Base-by-base conservation (phyloP, 305 asterid genomes). In the Fraxinus velutina region DNA sequence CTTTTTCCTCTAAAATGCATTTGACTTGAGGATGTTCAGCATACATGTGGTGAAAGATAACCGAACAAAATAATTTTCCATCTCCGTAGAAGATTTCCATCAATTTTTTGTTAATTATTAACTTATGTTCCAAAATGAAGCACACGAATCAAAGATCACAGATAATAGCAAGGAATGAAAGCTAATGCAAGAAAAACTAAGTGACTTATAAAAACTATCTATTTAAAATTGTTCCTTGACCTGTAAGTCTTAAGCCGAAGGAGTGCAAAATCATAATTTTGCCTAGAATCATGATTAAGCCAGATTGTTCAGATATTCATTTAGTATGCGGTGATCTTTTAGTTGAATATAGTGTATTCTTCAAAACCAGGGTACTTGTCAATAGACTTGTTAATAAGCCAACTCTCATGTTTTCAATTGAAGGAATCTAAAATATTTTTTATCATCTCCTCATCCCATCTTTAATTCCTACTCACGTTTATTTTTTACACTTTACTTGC, bases 371-470 rank as follows among this genome's bases (percentile, higher is more conserved):
- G 3, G n/a, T 2, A 86, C 75, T 90, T 89, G 88, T 92, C 84
- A 62, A 90, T 76, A 71, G 94, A 89, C 88, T 93, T 95, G 96
- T 90, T 78, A 90, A 85, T 33, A 95, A 2, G 78, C 93, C 99
- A 73, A 90, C 92, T 88, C 99, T 90, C 98, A 93, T 95, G 90
- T 93, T 95, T 81, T 90, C 93, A 34, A 86, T 80, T 88, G 92
- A 93, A 92, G 88, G 86, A 93, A 77, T 85, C 91, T 89, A 92
- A 76, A 55, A 92, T 83, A 83, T 88, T 71, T 82, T 88, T 92
- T 82, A 95, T 91, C 89, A 88, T 88, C 87, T 89, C 91, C 86
- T 89, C 92, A 87, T 93, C 99, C 97, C 97, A 95, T 78, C 92
- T 81, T 86, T 90, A 4, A 76, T 77, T 73, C 72, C 52, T 68